Evolutionary conservation across 2,329 filamentous ascomycete genomes (phyloP), one percentile per base, ranked within the genome.

Genomic region (Macrophomina phaseolina): DNA sequence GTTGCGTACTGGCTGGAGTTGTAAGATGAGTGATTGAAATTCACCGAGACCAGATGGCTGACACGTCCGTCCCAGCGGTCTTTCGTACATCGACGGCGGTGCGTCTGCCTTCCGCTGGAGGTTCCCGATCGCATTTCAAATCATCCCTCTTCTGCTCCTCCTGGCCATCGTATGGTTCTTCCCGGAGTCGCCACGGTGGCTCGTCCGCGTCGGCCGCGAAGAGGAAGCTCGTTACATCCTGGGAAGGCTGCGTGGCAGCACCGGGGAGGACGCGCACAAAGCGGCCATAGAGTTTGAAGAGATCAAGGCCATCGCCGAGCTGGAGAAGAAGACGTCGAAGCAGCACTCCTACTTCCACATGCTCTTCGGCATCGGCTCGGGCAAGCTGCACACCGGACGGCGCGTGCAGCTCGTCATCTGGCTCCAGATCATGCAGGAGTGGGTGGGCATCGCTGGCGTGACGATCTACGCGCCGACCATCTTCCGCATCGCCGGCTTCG

Each of bases 381-480:
- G 83, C 1, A 87, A 90, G 62, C 76, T 91, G 8, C 89, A 91
- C 69, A 89, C 86, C 0, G 90, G 85, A 0, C 83, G 90, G 1
- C 86, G 90, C 5, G 88, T 91, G 0, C 89, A 91, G 71, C 82
- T 92, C 1, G 89, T 90, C 3, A 83, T 92, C 42, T 91, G 89
- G 89, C 81, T 91, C 8, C 89, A 91, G 77, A 89, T 91, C 52
- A 85, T 91, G 73, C 89, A 91, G 72, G 86, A 90, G 71, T 90
- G 89, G 87, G 84, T 89, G 62, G 88, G 89, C 0, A 91, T 91
- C 68, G 88, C 89, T 0, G 89, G 88, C 49, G 87, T 91, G 2
- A 91, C 89, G 0, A 84, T 91, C 42, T 88, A 84, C 73, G 75
- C 80, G 5, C 82, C 81, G 8, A 81, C 82, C 0, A 86, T 92